Evolutionary conservation across 1,284 basidiomycete genomes (phyloP), one percentile per base, ranked within the genome.

Genomic region (Apiotrichum mycotoxinovorans): DNA sequence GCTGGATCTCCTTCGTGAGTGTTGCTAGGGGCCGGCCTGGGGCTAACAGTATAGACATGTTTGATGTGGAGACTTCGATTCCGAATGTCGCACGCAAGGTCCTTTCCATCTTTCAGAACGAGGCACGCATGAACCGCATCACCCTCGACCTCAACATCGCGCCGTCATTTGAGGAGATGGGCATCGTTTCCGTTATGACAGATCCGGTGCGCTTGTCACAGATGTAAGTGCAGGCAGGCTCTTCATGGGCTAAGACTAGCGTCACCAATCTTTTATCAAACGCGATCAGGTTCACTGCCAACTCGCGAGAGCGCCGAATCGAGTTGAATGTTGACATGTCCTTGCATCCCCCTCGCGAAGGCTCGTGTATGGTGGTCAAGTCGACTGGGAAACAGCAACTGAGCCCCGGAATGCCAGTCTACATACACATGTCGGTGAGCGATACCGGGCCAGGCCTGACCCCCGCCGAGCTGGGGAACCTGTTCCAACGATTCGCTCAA

Each of bases 81-180:
- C 50, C 57, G 18, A 63, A 64, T 26, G 66, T 69, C 37, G 64
- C 67, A 3, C 64, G 66, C 18, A 67, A 66, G 27, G 57, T 71
- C 8, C 48, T 70, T 15, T 62, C 64, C 2, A 67, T 73, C 40
- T 75, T 72, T 61, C 66, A 67, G 52, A 72, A 70, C 54, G 72
- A 74, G 51, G 63, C 70, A 15, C 68, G 68, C 34, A 73, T 72
- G 67, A 69, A 64, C 38, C 67, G 74, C 63, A 68, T 66, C 42
- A 17, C 40, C 12, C 55, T 66, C 25, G 34, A 25, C 3, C 47
- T 66, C 5, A 33, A 35, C 17, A 33, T 63, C 2, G 38, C 46
- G 8, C 33, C 35, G 1, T 33, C 49, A 4, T 55, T 63, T 30
- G 53, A 58, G 17, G 20, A 49, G 8, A 47, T 56, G 15, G 53